Conservation (phyloP, 257 asterid species). For the Echites panduratus region DNA sequence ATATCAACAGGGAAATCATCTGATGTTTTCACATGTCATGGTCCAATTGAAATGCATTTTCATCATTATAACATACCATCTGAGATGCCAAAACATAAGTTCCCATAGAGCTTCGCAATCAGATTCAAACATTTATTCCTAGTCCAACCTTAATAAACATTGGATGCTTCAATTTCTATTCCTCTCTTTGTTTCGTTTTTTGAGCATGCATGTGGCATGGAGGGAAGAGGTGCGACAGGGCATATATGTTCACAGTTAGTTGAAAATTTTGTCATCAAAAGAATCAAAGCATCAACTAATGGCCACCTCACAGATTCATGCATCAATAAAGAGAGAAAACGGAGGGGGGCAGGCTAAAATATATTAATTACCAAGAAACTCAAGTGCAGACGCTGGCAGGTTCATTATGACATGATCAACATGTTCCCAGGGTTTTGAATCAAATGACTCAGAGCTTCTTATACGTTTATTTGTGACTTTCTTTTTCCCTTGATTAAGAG, state of each 20-base stretch:
- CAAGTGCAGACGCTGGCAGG: constrained; percentile 87
- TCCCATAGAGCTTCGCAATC: background rate
- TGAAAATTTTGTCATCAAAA: background rate
- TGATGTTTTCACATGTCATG: background rate
- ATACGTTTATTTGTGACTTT: constrained; percentile 44
- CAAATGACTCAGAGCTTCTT: constrained; percentile 38
- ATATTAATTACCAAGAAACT: constrained; percentile 64
- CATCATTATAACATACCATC: background rate
- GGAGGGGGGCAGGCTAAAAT: background rate
- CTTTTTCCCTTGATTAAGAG: constrained; percentile 43
- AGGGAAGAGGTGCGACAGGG: background rate
- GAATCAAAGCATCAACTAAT: background rate
- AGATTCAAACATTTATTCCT: background rate
- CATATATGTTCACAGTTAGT: background rate
- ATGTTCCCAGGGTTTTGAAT: constrained; percentile 80
- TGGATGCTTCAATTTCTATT: background rate
- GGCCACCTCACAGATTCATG: background rate
- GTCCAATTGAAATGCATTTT: background rate
- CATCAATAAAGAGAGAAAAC: background rate
- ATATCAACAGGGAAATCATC: background rate
- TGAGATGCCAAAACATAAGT: background rate
- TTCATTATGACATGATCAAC: constrained; percentile 91
- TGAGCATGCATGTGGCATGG: background rate
- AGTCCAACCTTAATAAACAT: background rate
- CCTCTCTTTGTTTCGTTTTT: background rate